phyloP scores from a whole-genome alignment of 2,329 filamentous ascomycete genomes.

The Byssoonygena ceratinophila region DNA sequence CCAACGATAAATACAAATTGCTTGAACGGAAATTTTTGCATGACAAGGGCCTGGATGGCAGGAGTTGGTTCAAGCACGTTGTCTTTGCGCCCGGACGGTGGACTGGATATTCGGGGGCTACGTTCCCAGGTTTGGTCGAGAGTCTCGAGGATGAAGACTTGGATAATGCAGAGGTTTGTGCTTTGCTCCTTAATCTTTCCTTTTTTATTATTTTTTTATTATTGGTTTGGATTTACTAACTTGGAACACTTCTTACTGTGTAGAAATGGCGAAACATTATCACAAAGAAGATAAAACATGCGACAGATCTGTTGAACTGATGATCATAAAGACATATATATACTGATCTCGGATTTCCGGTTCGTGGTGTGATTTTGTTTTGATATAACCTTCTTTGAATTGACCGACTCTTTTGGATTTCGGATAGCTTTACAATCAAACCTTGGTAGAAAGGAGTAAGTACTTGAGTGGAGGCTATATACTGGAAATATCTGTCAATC shows the following conservation, averaged over 20 bases:
- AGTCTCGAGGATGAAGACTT: constrained; percentile 45
- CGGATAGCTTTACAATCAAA: no score
- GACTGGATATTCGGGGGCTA: constrained; percentile 77
- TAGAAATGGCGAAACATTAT: constrained; percentile 36
- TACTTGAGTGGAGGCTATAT: no score
- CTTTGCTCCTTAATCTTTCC: neutral
- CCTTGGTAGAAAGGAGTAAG: no score
- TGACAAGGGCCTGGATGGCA: constrained; percentile 61
- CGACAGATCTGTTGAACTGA: constrained; percentile 16
- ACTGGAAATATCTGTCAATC: no score
- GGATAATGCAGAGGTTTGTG: constrained; percentile 42
- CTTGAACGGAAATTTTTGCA: constrained; percentile 75
- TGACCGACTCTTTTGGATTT: no score
- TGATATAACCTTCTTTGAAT: no score
- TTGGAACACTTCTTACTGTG: neutral
- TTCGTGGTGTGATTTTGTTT: no score
- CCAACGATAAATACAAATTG: constrained; percentile 73
- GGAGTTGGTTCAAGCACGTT: constrained; percentile 88
- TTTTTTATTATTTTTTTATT: constrained; percentile 4
- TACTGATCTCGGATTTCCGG: no score
- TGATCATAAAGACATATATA: no score
- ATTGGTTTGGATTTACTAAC: neutral
- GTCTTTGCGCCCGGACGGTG: constrained; percentile 84
- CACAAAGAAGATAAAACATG: constrained; percentile 28
- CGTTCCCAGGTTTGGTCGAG: constrained; percentile 55